Conservation (phyloP, 345 rosid genomes). For the Balakata baccata region DNA sequence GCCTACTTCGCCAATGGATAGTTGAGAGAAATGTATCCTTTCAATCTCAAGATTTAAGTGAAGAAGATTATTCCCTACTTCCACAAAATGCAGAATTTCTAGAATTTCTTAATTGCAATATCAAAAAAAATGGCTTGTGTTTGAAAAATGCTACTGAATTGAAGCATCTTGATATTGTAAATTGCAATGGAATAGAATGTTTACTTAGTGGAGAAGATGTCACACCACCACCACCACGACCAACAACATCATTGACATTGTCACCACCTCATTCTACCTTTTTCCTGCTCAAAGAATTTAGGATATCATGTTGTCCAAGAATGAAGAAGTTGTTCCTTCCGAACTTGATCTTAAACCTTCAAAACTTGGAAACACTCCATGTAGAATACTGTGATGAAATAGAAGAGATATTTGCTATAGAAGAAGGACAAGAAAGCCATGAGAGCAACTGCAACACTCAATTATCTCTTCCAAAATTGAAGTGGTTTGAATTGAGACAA, state of each 20-base stretch:
- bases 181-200: not conserved
- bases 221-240: no score
- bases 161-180: not conserved
- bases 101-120: no score
- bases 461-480: slow-evolving; percentile 14
- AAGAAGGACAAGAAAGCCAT: not conserved
- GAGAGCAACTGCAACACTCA: no score
- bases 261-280: not conserved
- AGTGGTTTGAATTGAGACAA: accelerated
- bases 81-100: no score
- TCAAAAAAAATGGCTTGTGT: no score
- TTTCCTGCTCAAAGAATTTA: not conserved
- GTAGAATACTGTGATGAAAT: not conserved
- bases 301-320: not conserved
- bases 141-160: no score
- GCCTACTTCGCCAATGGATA: not conserved
- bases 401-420: slow-evolving; percentile 20
- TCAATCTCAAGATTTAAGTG: not conserved
- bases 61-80: no score
- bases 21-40: not conserved
- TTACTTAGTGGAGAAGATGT: not conserved
- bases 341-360: slow-evolving; percentile 2
- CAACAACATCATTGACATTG: no score
- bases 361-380: not conserved
- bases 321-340: slow-evolving; percentile 16